A percentile compares a stretch with the other conserved stretches of the same genome.
These are phyloP conservation scores for Lentinula aciculospora DNA, from an alignment of 768 basidiomycete species.

Conservation along the genomic window DNA sequence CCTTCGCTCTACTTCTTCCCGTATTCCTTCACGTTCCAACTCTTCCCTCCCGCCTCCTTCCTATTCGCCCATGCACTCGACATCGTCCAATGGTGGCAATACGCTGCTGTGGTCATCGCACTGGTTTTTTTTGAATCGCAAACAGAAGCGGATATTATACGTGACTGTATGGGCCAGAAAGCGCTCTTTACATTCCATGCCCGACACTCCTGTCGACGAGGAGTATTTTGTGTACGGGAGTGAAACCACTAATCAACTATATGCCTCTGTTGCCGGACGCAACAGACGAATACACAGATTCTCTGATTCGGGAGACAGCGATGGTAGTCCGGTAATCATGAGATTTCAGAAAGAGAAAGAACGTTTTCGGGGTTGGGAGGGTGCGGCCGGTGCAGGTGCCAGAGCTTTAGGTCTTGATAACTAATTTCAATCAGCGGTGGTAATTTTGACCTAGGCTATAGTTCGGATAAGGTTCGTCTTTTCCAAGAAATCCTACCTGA, in stretches of 20 bases:
- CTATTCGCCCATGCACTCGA: background rate
- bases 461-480: background rate
- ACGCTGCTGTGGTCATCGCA: conserved; percentile 93
- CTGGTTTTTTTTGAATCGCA: conserved; percentile 95
- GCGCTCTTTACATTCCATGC: background rate
- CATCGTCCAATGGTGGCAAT: conserved; percentile 38
- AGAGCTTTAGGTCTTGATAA: conserved; percentile 60
- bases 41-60: background rate
- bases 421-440: background rate
- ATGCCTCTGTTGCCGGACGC: background rate
- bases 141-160: conserved; percentile 88
- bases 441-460: background rate
- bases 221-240: conserved; percentile 30
- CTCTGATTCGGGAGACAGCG: background rate
- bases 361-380: conserved; percentile 78
- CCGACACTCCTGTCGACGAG: conserved; percentile 44
- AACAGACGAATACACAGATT: background rate
- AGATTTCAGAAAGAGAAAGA: conserved; percentile 25
- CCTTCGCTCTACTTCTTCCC: background rate
- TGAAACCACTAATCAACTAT: background rate
- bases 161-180: conserved; percentile 83
- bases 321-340: background rate
- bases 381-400: conserved; percentile 73
- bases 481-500: background rate
- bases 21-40: background rate